phyloP scores from a whole-genome alignment of 2,329 filamentous ascomycete genomes.

The Epichloe festucae region DNA sequence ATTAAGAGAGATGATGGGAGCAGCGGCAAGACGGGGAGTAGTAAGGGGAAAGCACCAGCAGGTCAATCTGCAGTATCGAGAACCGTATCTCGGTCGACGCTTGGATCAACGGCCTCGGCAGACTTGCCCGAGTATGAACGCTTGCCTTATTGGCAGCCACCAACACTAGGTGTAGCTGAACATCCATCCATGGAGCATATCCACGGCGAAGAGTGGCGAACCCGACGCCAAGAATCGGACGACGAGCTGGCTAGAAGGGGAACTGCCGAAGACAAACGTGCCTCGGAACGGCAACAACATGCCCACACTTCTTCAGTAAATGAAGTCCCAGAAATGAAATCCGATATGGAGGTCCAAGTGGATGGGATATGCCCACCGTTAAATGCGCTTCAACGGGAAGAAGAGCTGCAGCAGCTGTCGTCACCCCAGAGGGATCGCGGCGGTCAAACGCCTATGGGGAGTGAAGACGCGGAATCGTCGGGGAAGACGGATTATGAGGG shows the following conservation, averaged over 20 bases:
- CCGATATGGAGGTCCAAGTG: slow-evolving; percentile 14
- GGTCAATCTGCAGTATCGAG: slow-evolving; percentile 27
- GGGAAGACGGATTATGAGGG: background rate
- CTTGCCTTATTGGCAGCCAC: slow-evolving; percentile 16
- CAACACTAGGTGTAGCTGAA: slow-evolving; percentile 24
- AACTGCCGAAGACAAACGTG: slow-evolving; percentile 37
- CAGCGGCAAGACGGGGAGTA: slow-evolving; percentile 42
- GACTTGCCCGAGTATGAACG: slow-evolving; percentile 18
- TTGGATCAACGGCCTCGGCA: slow-evolving; percentile 30
- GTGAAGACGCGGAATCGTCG: background rate
- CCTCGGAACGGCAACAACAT: slow-evolving; percentile 34
- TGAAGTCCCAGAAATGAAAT: slow-evolving; percentile 11
- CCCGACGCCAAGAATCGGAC: slow-evolving; percentile 38
- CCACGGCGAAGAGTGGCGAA: slow-evolving; percentile 37
- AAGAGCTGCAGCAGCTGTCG: background rate
- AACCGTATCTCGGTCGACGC: slow-evolving; percentile 45
- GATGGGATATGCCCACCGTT: slow-evolving; percentile 14
- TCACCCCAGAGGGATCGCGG: background rate
- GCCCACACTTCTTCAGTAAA: slow-evolving; percentile 4
- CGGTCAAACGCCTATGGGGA: background rate
- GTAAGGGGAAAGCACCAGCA: slow-evolving; percentile 43
- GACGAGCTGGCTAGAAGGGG: slow-evolving; percentile 39
- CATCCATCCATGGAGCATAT: slow-evolving; percentile 38
- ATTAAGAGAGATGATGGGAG: slow-evolving; percentile 65
- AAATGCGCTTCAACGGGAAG: slow-evolving; percentile 6